These are phyloP conservation scores for Aspergillus ustus DNA, from an alignment of 2,329 filamentous ascomycete genomes.

Conservation along the genomic window DNA sequence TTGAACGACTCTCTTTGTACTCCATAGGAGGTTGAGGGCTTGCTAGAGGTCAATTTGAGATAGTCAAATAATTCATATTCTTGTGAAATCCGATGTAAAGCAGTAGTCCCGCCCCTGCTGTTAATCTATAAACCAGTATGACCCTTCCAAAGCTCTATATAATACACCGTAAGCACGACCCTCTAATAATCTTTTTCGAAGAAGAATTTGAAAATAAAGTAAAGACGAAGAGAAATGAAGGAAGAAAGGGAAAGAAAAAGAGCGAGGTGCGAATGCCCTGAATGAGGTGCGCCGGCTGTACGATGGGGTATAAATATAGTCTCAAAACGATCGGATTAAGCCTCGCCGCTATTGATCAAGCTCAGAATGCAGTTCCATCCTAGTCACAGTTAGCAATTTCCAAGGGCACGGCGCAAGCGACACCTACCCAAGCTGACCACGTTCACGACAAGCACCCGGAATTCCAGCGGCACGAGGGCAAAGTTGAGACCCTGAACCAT, in stretches of 20 bases:
- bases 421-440: conserved; percentile 70
- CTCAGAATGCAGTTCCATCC: conserved; percentile 65
- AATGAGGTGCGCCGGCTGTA: conserved; percentile 18
- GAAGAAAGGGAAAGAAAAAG: neutral
- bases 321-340: conserved; percentile 25
- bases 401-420: neutral
- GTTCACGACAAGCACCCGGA: conserved; percentile 86
- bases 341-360: conserved; percentile 56
- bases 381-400: conserved; percentile 33
- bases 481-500: conserved; percentile 85
- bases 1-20: neutral
- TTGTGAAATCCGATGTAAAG: neutral
- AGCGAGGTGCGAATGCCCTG: conserved; percentile 16
- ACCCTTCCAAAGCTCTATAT: neutral
- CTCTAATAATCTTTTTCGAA: neutral
- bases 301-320: conserved; percentile 44
- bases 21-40: neutral
- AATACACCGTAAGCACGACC: neutral
- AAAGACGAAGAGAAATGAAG: conserved; percentile 4
- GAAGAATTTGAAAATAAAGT: neutral
- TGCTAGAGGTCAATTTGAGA: neutral
- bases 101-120: neutral
- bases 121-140: conserved; percentile 7
- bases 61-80: neutral
- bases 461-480: conserved; percentile 79